phyloP scores from a whole-genome alignment of 768 basidiomycete species.

The Auriscalpium microsporum region DNA sequence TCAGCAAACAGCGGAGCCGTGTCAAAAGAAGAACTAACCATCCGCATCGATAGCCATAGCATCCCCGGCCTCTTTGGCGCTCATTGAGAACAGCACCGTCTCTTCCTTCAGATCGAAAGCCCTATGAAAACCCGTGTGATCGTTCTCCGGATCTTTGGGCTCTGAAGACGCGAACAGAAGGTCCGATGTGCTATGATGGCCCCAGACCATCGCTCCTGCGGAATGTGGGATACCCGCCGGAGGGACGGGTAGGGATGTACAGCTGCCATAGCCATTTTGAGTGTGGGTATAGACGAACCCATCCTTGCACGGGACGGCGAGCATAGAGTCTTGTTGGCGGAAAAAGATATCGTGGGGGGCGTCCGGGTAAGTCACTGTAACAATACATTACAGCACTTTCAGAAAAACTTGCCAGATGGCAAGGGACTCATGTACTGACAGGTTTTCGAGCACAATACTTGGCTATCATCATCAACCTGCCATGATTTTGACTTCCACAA shows the following conservation, averaged over 20 bases:
- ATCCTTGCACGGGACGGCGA: constrained; percentile 9
- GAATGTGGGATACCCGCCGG: constrained; percentile 5
- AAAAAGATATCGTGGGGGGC: background rate
- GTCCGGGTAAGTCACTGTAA: background rate
- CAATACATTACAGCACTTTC: no score
- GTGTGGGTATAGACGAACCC: constrained; percentile 4
- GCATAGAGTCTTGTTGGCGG: constrained; percentile 3
- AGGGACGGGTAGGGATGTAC: background rate
- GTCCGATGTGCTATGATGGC: constrained; percentile 3
- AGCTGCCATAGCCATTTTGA: background rate
- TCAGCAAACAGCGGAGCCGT: background rate
- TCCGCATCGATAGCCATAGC: constrained; percentile 11
- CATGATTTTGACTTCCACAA: constrained; percentile 7
- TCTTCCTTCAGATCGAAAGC: constrained; percentile 8
- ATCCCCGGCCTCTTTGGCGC: constrained; percentile 10
- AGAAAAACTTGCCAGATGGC: background rate
- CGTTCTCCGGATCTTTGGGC: constrained; percentile 2
- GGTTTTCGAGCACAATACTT: background rate
- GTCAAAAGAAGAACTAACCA: background rate
- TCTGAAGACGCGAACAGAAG: constrained; percentile 14
- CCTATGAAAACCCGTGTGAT: constrained; percentile 4
- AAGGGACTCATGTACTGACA: background rate
- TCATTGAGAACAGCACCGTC: background rate
- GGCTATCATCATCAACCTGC: background rate
- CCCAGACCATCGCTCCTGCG: constrained; percentile 11